Conservation (phyloP, 2,329 filamentous ascomycete genomes). For the Scortechinia acanthostroma region DNA sequence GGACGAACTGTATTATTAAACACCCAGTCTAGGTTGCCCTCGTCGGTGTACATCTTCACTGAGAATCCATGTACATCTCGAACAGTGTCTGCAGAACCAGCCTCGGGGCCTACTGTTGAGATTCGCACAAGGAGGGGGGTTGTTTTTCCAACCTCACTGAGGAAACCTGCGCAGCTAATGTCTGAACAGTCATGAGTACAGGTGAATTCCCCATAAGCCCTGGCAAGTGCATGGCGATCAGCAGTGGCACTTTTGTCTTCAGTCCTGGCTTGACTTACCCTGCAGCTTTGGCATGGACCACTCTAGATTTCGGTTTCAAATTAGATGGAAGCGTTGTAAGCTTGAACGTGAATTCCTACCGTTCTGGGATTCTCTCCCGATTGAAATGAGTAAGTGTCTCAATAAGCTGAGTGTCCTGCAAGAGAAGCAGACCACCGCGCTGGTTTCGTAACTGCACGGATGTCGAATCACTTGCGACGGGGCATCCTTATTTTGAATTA, state of each 20-base stretch:
- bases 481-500: too few relatives aligned
- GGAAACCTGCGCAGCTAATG: conserved; percentile 43
- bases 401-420: conserved; percentile 43
- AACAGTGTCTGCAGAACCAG: background rate
- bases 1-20: background rate
- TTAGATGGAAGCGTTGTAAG: too few relatives aligned
- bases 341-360: too few relatives aligned
- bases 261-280: too few relatives aligned
- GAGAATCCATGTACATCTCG: background rate
- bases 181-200: conserved; percentile 50
- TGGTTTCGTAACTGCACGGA: background rate
- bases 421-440: conserved; percentile 29
- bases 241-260: too few relatives aligned
- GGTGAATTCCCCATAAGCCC: conserved; percentile 51
- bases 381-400: conserved; percentile 48
- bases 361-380: conserved; percentile 50
- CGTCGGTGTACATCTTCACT: background rate
- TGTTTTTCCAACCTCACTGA: conserved; percentile 43
- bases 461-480: background rate
- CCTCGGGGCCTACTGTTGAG: background rate
- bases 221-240: too few relatives aligned
- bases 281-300: conserved; percentile 40
- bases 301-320: too few relatives aligned
- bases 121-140: conserved; percentile 13
- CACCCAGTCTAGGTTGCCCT: background rate